These are phyloP conservation scores for Colletotrichum musicola DNA, from an alignment of 2,329 filamentous ascomycete genomes.

Conservation along the genomic window DNA sequence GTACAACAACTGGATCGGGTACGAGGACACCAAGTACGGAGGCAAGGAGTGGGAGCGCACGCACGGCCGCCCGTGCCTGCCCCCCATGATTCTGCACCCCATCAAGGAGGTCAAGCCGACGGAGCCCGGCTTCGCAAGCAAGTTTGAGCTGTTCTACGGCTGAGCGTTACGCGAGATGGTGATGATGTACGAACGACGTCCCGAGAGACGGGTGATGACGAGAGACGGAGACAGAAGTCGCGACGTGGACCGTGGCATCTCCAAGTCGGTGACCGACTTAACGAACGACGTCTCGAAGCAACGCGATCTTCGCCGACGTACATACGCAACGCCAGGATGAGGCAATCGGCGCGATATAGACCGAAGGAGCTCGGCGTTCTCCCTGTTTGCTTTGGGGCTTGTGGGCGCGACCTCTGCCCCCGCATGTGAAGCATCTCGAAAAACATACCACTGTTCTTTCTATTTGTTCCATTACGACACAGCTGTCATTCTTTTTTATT, in stretches of 20 bases:
- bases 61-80: conserved; percentile 69
- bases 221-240: neutral
- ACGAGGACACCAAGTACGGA: conserved; percentile 66
- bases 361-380: conserved; percentile 27
- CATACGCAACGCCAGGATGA: conserved; percentile 8
- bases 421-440: conserved; percentile 17
- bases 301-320: conserved; percentile 4
- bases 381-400: conserved; percentile 4
- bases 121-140: conserved; percentile 54
- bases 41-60: conserved; percentile 67
- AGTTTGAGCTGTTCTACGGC: conserved; percentile 54
- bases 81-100: conserved; percentile 70
- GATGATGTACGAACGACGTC: conserved; percentile 35
- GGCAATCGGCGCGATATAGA: conserved; percentile 1
- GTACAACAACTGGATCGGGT: conserved; percentile 75
- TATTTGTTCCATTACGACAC: conserved; percentile 25
- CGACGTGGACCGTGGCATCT: neutral
- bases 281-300: neutral
- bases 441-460: conserved; percentile 24
- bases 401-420: neutral
- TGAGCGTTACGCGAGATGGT: conserved; percentile 43
- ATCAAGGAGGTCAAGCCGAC: conserved; percentile 70
- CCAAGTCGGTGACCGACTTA: neutral
- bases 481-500: conserved; percentile 9
- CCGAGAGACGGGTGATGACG: conserved; percentile 1